A percentile compares a stretch with the other conserved stretches of the same genome.
Evolutionary conservation across 2,329 filamentous ascomycete genomes (phyloP).

Genomic region (Didymella sp.): DNA sequence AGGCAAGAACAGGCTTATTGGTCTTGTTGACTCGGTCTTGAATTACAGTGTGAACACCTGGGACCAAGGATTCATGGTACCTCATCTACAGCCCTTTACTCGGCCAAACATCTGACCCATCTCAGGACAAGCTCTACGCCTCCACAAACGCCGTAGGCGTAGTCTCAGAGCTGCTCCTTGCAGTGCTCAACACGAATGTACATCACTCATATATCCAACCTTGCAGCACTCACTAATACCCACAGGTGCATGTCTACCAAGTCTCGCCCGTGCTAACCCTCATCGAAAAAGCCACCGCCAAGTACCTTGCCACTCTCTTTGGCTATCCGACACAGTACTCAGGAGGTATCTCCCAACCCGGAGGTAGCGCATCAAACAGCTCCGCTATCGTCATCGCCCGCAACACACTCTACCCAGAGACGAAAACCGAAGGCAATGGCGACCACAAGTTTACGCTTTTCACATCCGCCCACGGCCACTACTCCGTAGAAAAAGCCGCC

Average conservation of each 20-base stretch:
- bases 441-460: conserved; percentile 76
- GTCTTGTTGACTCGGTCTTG: conserved; percentile 71
- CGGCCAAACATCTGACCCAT: neutral
- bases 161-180: conserved; percentile 82
- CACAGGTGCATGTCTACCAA: conserved; percentile 83
- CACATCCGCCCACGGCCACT: conserved; percentile 89
- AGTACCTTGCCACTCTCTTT: conserved; percentile 75
- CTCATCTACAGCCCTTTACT: neutral
- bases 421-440: conserved; percentile 75
- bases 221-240: neutral
- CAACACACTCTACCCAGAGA: conserved; percentile 81
- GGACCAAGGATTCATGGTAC: conserved; percentile 84
- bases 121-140: conserved; percentile 84
- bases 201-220: neutral
- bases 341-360: conserved; percentile 78
- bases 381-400: conserved; percentile 86
- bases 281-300: conserved; percentile 83
- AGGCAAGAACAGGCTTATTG: conserved; percentile 54
- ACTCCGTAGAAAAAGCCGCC: conserved; percentile 94
- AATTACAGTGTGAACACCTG: conserved; percentile 96
- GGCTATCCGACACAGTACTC: conserved; percentile 56
- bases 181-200: conserved; percentile 88
- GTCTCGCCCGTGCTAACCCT: conserved; percentile 88
- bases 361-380: conserved; percentile 83
- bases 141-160: conserved; percentile 86